Conservation (phyloP, 768 basidiomycete species). For the Hericium rajendrae region DNA sequence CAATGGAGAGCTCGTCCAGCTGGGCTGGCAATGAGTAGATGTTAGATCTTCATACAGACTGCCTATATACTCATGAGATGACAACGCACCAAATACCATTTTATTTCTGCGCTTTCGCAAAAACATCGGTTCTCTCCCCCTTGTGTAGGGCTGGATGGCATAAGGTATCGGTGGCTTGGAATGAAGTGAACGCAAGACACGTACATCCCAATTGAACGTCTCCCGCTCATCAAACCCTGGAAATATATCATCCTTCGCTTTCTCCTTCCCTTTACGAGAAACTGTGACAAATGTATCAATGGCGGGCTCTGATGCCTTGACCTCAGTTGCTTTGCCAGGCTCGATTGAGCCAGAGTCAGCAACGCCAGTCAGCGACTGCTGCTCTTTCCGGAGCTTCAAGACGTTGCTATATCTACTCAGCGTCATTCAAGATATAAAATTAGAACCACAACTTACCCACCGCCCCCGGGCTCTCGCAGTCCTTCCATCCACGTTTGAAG, state of each 20-base stretch:
- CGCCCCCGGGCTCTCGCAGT: slow-evolving; percentile 46
- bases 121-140: no score
- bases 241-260: not conserved
- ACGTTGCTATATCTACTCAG: slow-evolving; percentile 25
- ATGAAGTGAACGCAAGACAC: not conserved
- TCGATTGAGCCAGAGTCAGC: not conserved
- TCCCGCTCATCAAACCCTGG: not conserved
- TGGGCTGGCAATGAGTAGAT: no score
- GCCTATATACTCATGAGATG: no score
- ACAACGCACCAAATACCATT: no score
- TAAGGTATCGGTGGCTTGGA: no score
- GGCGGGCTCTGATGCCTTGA: not conserved
- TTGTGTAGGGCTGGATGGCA: no score
- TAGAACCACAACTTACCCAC: slow-evolving; percentile 37
- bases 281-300: not conserved
- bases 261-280: not conserved
- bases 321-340: not conserved
- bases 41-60: no score
- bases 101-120: no score
- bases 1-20: no score
- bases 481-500: slow-evolving; percentile 46
- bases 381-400: slow-evolving; percentile 23
- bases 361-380: not conserved
- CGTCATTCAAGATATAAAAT: slow-evolving; percentile 1
- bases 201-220: not conserved